Base-by-base conservation (phyloP, 2,329 filamentous ascomycete genomes). In the Tolypocladium pustulatum region DNA sequence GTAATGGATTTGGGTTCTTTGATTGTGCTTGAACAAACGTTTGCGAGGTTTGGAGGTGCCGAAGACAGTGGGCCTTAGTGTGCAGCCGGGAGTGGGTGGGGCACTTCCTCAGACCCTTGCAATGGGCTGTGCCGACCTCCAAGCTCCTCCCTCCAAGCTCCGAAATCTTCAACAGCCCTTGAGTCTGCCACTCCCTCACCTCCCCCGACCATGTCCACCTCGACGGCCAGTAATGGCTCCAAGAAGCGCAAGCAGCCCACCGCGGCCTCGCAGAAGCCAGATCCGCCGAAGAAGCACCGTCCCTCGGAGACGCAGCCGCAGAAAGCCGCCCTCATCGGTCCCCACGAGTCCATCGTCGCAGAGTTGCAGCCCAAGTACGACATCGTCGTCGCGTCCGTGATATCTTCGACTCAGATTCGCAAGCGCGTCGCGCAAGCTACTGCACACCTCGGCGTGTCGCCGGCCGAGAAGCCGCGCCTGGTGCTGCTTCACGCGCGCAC, bases 351-450 rank as follows among this genome's bases (percentile, higher is more conserved):
- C 12, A 65, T 80, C n/a, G 66, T 79, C 58, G 64, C 68, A 30
- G 72, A 77, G 56, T 73, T 85, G 22, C 68, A 69, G 25, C 62
- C 71, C 4, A 78, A 76, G 57, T 79, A 80, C 69, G 73, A 81
- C 54, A 68, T 86, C 56, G 77, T 79, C 38, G 65, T 77, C 1
- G 73, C 80, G 57, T 83, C 79, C 25, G 77, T 87, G 52, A 78
- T 86, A 43, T 82, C 83, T 2, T 85, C 83, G 2, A 79, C 83
- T 5, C 77, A 80, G 65, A 86, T 88, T 60, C 74, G 75, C 61
- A 81, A 81, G 65, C 80, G 81, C 59, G 76, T 84, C 59, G 67
- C 68, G 27, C 72, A 75, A 34, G 69, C 78, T 43, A 67, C 77
- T 25, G 69, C 69, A 3, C 79, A 84, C 62, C 72, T 84, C 8